Evolutionary conservation across 768 basidiomycete species (phyloP).

Genomic region (Mycena latifolia): DNA sequence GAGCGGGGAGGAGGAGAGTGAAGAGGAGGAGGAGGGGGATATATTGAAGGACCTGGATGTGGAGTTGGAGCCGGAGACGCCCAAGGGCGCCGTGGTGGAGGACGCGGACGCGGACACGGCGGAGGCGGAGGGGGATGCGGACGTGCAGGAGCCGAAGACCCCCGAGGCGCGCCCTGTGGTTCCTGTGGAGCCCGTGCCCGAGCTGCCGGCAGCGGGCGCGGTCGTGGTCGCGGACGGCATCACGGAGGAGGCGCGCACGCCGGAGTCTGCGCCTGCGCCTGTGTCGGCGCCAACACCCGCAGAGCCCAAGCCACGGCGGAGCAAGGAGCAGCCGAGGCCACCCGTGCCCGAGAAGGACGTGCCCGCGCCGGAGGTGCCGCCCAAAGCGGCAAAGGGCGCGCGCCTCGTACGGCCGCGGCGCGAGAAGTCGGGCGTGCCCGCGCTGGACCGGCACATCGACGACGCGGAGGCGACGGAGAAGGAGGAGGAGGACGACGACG

Average conservation of each 20-base stretch:
- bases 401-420: conserved; percentile 59
- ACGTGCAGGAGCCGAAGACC: conserved; percentile 74
- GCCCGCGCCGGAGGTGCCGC: conserved; percentile 30
- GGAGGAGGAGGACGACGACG: conserved; percentile 76
- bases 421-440: conserved; percentile 87
- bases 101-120: conserved; percentile 45
- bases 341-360: conserved; percentile 46
- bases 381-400: conserved; percentile 42
- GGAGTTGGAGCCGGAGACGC: conserved; percentile 75
- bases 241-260: conserved; percentile 34
- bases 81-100: conserved; percentile 54
- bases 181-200: conserved; percentile 42
- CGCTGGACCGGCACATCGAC: conserved; percentile 80
- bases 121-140: conserved; percentile 40
- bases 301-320: conserved; percentile 43
- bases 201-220: conserved; percentile 15
- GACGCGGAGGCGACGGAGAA: conserved; percentile 62
- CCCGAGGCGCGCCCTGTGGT: conserved; percentile 72
- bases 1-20: not conserved
- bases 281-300: conserved; percentile 11
- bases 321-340: conserved; percentile 46
- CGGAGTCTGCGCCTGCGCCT: conserved; percentile 11
- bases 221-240: conserved; percentile 35
- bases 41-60: conserved; percentile 47
- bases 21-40: conserved; percentile 19